These are phyloP conservation scores for Fereydounia khargensis DNA, from an alignment of 1,284 basidiomycete species.

Conservation along the genomic window DNA sequence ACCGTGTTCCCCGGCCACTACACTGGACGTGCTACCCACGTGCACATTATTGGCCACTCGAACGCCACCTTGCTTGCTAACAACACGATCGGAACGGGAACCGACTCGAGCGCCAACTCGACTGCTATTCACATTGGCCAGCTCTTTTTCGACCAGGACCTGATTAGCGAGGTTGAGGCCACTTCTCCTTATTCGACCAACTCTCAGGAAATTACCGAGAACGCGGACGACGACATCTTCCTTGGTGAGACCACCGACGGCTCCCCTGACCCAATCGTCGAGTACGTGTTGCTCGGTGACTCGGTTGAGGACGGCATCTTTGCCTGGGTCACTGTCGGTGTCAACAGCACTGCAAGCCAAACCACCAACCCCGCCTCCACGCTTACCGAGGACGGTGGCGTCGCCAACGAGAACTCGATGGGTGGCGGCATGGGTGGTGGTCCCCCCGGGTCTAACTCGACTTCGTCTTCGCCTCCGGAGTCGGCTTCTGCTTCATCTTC, in stretches of 20 bases:
- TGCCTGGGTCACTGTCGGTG: slow-evolving; percentile 1
- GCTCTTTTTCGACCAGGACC: slow-evolving; percentile 4
- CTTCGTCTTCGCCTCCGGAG: too few relatives aligned
- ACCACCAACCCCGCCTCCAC: too few relatives aligned
- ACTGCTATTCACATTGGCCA: slow-evolving; percentile 3
- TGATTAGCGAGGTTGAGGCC: background rate
- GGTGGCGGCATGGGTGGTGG: too few relatives aligned
- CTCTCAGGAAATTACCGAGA: slow-evolving; percentile 1
- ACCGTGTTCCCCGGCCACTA: slow-evolving; percentile 3
- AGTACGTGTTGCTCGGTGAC: slow-evolving; percentile 1
- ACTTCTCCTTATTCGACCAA: background rate
- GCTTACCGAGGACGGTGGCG: too few relatives aligned
- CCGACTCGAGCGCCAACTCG: background rate
- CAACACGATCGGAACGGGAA: slow-evolving; percentile 1
- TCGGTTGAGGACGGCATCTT: background rate
- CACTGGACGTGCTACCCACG: slow-evolving; percentile 1
- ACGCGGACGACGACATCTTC: background rate
- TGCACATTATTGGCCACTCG: slow-evolving; percentile 2
- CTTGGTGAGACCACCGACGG: background rate
- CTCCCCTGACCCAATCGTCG: background rate
- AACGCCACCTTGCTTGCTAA: slow-evolving; percentile 2
- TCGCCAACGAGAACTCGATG: too few relatives aligned
- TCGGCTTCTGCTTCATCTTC: too few relatives aligned
- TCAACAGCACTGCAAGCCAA: background rate
- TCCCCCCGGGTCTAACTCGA: too few relatives aligned